Percentiles rank a stretch among this genome's conserved stretches.
These are phyloP conservation scores for Russula virescens DNA, from an alignment of 768 basidiomycete species.

Conservation along the genomic window DNA sequence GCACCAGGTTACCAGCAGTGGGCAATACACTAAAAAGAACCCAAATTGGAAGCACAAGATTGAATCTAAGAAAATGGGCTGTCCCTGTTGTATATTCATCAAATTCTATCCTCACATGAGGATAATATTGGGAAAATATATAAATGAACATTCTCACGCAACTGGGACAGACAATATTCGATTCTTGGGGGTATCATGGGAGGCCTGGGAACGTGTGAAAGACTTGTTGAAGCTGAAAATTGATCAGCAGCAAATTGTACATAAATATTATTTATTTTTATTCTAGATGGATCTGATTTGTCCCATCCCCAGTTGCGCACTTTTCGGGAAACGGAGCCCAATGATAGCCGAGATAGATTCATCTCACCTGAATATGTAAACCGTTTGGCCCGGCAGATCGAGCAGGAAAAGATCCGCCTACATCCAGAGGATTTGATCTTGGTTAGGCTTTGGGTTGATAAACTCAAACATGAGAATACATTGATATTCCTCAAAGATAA, in stretches of 20 bases:
- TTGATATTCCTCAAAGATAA: too few species aligned
- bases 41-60: neutral
- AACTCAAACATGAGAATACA: too few species aligned
- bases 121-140: neutral
- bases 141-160: neutral
- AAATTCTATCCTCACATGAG: neutral
- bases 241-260: neutral
- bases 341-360: too few species aligned
- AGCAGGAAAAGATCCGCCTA: too few species aligned
- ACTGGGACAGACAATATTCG: neutral
- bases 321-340: too few species aligned
- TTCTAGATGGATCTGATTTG: neutral
- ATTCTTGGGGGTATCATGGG: neutral
- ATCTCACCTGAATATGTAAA: neutral
- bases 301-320: too few species aligned
- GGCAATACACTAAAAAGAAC: neutral
- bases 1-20: neutral
- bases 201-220: neutral
- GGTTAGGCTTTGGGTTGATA: too few species aligned
- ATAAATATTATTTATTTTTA: neutral
- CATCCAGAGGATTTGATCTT: too few species aligned
- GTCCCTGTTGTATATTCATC: neutral
- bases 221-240: neutral
- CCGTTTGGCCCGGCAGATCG: neutral
- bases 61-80: neutral